Conservation (phyloP, 2,329 filamentous ascomycete genomes). For the Aspergillus sergii region DNA sequence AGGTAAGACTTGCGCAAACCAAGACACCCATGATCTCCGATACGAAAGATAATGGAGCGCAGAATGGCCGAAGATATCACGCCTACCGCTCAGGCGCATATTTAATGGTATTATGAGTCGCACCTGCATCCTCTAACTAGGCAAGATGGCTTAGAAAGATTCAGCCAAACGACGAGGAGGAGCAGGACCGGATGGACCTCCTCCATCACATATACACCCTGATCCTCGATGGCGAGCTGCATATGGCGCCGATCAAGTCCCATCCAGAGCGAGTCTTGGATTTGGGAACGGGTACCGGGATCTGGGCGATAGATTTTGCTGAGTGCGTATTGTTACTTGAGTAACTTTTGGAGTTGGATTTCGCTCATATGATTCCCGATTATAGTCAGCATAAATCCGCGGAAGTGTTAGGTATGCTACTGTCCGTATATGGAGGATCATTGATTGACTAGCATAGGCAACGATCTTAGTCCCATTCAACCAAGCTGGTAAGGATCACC, state of each 20-base stretch:
- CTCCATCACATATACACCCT: constrained; percentile 39
- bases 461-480: constrained; percentile 36
- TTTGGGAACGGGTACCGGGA: constrained; percentile 40
- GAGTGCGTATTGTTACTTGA: constrained; percentile 29
- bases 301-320: constrained; percentile 42
- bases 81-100: constrained; percentile 36
- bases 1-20: constrained; percentile 22
- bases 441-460: constrained; percentile 20
- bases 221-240: constrained; percentile 34
- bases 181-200: constrained; percentile 40
- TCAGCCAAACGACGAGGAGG: constrained; percentile 38
- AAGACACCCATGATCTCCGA: background rate
- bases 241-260: constrained; percentile 28
- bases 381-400: constrained; percentile 27
- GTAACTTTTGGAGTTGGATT: no score
- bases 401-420: constrained; percentile 32
- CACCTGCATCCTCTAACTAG: background rate
- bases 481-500: constrained; percentile 29
- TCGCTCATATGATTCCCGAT: background rate
- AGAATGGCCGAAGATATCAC: constrained; percentile 38
- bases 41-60: constrained; percentile 1
- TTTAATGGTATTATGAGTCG: constrained; percentile 24
- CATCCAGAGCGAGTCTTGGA: constrained; percentile 33
- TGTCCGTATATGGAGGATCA: background rate
- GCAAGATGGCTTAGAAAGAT: background rate